Conservation (phyloP, 83 land plant genomes). For the Isoetes engelmannii region DNA sequence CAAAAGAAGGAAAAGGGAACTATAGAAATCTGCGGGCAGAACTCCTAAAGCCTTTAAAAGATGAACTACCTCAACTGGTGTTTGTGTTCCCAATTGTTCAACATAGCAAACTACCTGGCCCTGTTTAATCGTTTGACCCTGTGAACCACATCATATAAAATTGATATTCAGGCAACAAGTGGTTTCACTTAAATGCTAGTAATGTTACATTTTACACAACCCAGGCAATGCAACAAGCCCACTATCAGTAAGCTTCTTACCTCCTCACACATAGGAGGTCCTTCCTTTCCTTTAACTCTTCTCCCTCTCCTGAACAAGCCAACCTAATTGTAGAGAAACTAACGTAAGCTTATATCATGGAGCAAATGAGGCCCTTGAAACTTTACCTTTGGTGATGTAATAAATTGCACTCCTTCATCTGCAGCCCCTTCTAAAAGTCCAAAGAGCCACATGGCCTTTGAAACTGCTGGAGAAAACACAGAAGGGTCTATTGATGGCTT, state of each 20-base stretch:
- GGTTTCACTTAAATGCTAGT: not conserved
- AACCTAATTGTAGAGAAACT: constrained; percentile 18
- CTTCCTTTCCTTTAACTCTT: constrained; percentile 33
- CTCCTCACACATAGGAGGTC: constrained; percentile 41
- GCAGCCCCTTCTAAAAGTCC: constrained; percentile 37
- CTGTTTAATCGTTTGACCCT: constrained; percentile 71
- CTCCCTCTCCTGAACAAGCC: constrained; percentile 35
- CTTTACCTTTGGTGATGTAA: constrained; percentile 37
- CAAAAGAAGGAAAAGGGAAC: constrained; percentile 4
- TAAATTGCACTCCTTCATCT: constrained; percentile 29
- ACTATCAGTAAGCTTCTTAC: constrained; percentile 9
- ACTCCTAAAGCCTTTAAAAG: no score
- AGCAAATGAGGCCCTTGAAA: not conserved
- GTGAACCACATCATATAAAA: constrained; percentile 1
- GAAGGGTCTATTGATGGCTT: not conserved
- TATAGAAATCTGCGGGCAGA: not conserved
- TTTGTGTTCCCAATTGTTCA: constrained; percentile 77
- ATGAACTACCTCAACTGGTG: constrained; percentile 61
- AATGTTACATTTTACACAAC: not conserved
- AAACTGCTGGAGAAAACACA: constrained; percentile 10
- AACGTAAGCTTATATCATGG: not conserved
- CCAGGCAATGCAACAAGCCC: not conserved
- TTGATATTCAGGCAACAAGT: not conserved
- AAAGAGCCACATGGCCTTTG: constrained; percentile 22
- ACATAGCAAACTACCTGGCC: constrained; percentile 81